These are phyloP conservation scores for Zygnema cylindricum DNA, from an alignment of 139 green algal species.

Conservation along the genomic window DNA sequence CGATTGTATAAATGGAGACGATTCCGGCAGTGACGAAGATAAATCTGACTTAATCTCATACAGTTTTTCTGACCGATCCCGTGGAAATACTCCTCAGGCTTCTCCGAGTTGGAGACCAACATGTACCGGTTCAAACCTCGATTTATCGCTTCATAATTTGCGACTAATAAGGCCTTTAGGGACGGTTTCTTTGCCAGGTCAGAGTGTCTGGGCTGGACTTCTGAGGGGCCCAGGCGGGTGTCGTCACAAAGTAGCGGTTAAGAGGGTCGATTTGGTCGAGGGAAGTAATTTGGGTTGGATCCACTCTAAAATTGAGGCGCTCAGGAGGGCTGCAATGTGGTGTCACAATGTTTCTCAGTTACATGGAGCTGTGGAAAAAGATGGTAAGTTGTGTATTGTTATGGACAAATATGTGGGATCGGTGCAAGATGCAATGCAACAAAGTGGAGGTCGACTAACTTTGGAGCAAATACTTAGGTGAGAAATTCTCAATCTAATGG, in stretches of 20 bases:
- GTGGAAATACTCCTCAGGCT: constrained; percentile 25
- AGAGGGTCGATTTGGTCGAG: background rate
- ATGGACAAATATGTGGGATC: constrained; percentile 36
- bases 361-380: constrained; percentile 17
- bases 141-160: constrained; percentile 20
- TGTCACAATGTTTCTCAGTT: constrained; percentile 36
- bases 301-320: constrained; percentile 11
- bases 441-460: constrained; percentile 23
- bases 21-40: constrained; percentile 27
- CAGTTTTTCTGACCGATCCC: constrained; percentile 11
- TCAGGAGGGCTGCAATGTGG: constrained; percentile 36
- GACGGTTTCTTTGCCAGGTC: background rate
- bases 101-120: constrained; percentile 16
- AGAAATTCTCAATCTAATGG: too few species aligned
- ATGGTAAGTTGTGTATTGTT: constrained; percentile 36
- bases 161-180: constrained; percentile 6
- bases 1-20: background rate
- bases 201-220: constrained; percentile 25
- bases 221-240: constrained; percentile 19
- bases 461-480: constrained; percentile 44
- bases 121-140: background rate
- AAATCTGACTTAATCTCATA: background rate
- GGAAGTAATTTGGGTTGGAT: constrained; percentile 23
- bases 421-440: constrained; percentile 32
- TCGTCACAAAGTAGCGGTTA: constrained; percentile 39